phyloP scores from a whole-genome alignment of 345 rosid species.

The Abelmoschus esculentus region DNA sequence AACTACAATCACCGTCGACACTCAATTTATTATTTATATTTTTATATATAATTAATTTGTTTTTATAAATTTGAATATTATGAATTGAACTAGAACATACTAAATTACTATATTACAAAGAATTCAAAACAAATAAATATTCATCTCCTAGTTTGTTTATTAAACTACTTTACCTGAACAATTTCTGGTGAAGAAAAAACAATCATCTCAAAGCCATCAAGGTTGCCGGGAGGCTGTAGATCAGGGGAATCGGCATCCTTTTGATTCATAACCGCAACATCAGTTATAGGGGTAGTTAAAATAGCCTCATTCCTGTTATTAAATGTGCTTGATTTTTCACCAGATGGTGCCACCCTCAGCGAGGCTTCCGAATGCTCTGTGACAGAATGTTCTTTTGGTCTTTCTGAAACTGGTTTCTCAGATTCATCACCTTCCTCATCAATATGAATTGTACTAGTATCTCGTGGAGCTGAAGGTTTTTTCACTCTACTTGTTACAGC shows the following conservation, averaged over 20 bases:
- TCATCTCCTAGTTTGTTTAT: no score
- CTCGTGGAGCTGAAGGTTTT: slow-evolving; percentile 26
- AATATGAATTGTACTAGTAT: slow-evolving; percentile 47
- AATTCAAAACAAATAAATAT: no score
- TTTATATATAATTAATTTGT: no score
- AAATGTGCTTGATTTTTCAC: slow-evolving; percentile 19
- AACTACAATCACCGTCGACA: no score
- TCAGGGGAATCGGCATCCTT: slow-evolving; percentile 29
- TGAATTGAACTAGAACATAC: no score
- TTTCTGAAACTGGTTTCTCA: slow-evolving; percentile 32
- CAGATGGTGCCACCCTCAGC: slow-evolving; percentile 29
- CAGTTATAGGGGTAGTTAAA: slow-evolving; percentile 17
- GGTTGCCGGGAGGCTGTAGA: slow-evolving; percentile 82
- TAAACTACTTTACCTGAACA: no score
- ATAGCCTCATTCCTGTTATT: slow-evolving; percentile 17
- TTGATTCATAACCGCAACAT: slow-evolving; percentile 19
- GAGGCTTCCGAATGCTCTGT: slow-evolving; percentile 16
- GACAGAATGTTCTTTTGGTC: slow-evolving; percentile 20
- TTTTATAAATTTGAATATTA: no score
- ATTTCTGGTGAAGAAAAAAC: no score
- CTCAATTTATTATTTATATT: no score
- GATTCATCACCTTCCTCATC: slow-evolving; percentile 68
- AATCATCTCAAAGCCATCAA: slow-evolving; percentile 92
- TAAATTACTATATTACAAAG: no score
- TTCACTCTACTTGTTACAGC: slow-evolving; percentile 23